phyloP scores from a whole-genome alignment of 352 stramenopile genomes.

The Elongisporangium undulatum region DNA sequence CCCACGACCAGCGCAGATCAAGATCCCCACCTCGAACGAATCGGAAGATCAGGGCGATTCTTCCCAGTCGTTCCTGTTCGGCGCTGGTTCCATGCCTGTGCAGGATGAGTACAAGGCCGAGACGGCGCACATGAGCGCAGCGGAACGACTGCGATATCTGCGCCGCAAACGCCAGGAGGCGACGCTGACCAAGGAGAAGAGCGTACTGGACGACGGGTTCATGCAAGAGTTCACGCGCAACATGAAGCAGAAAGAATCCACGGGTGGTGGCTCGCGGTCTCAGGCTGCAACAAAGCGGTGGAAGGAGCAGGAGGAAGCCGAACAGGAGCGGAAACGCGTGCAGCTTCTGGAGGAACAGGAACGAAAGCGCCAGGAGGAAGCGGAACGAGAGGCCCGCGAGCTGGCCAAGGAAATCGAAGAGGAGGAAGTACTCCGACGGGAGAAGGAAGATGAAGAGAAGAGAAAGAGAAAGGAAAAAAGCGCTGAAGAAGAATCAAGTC shows the following conservation, averaged over 20 bases:
- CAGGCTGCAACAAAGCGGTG: conserved; percentile 15
- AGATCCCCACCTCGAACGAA: conserved; percentile 7
- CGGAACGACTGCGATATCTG: conserved; percentile 56
- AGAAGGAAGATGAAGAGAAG: conserved; percentile 14
- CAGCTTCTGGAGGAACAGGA: conserved; percentile 26
- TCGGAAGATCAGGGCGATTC: neutral
- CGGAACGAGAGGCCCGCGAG: conserved; percentile 15
- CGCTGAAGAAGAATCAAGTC: conserved; percentile 1
- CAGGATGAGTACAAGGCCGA: conserved; percentile 53
- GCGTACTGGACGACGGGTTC: conserved; percentile 48
- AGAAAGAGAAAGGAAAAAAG: conserved; percentile 13
- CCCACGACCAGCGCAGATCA: conserved; percentile 12
- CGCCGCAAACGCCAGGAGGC: conserved; percentile 54
- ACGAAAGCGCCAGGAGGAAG: conserved; percentile 15
- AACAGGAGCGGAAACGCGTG: conserved; percentile 28
- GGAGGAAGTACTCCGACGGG: conserved; percentile 1
- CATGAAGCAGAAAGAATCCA: conserved; percentile 62
- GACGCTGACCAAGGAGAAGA: conserved; percentile 47
- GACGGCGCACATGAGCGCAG: conserved; percentile 54
- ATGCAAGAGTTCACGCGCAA: conserved; percentile 63
- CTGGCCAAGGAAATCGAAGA: conserved; percentile 1
- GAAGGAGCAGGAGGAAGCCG: conserved; percentile 24
- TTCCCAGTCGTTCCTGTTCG: neutral
- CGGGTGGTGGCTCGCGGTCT: conserved; percentile 10
- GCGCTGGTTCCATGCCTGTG: neutral